These are phyloP conservation scores for Osmanthus fragrans DNA, from an alignment of 257 asterid genomes.

Conservation along the genomic window DNA sequence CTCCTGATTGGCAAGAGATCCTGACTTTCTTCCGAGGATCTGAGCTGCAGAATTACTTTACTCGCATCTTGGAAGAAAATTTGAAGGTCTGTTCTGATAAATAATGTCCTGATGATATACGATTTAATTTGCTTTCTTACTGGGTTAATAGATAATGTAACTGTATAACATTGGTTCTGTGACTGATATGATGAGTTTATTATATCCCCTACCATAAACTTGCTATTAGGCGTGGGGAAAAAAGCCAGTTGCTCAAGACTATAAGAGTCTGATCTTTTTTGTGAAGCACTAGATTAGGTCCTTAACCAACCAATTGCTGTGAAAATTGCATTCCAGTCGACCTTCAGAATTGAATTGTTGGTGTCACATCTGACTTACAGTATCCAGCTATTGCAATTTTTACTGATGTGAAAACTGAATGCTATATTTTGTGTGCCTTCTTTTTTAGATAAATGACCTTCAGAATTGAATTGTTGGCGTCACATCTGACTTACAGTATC, in stretches of 20 bases:
- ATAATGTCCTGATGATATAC: not conserved
- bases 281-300: not conserved
- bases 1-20: slow-evolving; percentile 99
- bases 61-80: slow-evolving; percentile 96
- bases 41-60: slow-evolving; percentile 92
- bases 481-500: not conserved
- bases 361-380: not conserved
- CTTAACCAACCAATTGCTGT: not conserved
- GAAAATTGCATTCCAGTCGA: not conserved
- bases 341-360: not conserved
- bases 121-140: not conserved
- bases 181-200: not conserved
- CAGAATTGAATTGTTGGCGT: not conserved
- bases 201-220: not conserved
- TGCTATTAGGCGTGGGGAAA: not conserved
- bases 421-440: not conserved
- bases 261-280: not conserved
- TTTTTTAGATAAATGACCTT: not conserved
- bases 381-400: not conserved
- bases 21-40: slow-evolving; percentile 97
- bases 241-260: not conserved
- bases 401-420: not conserved
- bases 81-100: slow-evolving; percentile 58
- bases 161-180: not conserved
- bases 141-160: not conserved